These are phyloP conservation scores for Comarum palustre DNA, from an alignment of 306 rosid species.

Conservation along the genomic window DNA sequence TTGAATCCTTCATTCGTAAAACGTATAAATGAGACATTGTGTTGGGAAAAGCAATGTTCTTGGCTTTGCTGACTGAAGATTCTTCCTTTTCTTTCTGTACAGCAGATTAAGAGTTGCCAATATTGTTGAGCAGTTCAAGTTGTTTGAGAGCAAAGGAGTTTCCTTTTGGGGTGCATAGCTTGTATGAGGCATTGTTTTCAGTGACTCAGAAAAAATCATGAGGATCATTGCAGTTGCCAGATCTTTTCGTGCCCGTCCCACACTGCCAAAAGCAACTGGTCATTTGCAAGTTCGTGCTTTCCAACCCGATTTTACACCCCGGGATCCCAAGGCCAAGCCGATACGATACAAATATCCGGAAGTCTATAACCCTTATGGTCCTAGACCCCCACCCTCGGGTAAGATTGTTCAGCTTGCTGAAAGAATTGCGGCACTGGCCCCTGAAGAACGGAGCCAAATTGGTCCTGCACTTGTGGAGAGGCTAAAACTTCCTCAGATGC, in stretches of 20 bases:
- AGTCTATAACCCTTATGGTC: conserved; percentile 32
- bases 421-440: conserved; percentile 20
- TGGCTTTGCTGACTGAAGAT: conserved; percentile 8
- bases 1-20: background rate
- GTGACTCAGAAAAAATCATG: conserved; percentile 18
- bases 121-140: background rate
- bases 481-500: conserved; percentile 27
- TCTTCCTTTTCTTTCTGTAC: background rate
- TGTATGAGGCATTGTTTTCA: conserved; percentile 8
- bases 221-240: conserved; percentile 23
- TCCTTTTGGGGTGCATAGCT: background rate
- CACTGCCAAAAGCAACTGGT: conserved; percentile 16
- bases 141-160: background rate
- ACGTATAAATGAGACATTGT: background rate
- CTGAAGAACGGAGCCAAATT: conserved; percentile 28
- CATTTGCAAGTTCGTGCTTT: conserved; percentile 29
- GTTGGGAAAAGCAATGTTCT: background rate
- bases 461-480: conserved; percentile 29
- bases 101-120: background rate
- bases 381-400: conserved; percentile 28
- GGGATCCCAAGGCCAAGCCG: conserved; percentile 30
- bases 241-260: conserved; percentile 8
- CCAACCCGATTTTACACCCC: conserved; percentile 33
- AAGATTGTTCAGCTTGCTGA: conserved; percentile 34
- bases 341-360: conserved; percentile 30